Evolutionary conservation across 73 alveolate species (phyloP), one percentile per base, ranked within the genome.

Genomic region (Halteria grandinella): DNA sequence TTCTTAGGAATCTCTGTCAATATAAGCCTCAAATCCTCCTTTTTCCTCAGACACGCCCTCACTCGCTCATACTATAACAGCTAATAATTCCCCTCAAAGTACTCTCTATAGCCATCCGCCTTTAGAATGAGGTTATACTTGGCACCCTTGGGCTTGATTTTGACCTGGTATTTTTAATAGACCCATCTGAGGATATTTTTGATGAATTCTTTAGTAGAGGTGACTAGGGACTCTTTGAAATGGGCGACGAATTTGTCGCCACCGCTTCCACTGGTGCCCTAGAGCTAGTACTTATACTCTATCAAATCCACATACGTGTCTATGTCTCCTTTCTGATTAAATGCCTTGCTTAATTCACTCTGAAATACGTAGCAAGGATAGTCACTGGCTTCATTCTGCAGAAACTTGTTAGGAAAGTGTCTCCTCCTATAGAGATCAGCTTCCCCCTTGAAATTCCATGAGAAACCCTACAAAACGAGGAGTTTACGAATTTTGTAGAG

Each of bases 71-170:
- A 93, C 54, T 87, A 75, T 0, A 93, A 79, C 69, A 93, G 71
- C 32, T 94, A 86, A 45, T 93, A 88, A 50, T 90, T 88, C n/a
- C 98, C 98, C 49, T 84, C 80, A 31, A 93, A 87, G 55, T 87
- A 93, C 58, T 93, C 98, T 60, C 94, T 81, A 41, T 58, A 86
- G n/a, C 97, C 97, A 44, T 86, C 89, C 4, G 88, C 95, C 59
- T 93, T 84, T 48, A 93, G 78, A 33, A 87, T 89, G 21, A 93
- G 72, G 17, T 78, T 59, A 45, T 85, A 34, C 10, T 87, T 40
- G n/a, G 71, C 53, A 1, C 37, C 37, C 34, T 75, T 43, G 17
- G 95, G 85, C 29, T 79, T 41, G 12, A 93, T 50, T n/a, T 55
- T 14, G 23, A 45, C 28, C 32, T 31, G 49, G 34, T 78, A 60